These are phyloP conservation scores for Abelmoschus esculentus DNA, from an alignment of 345 rosid genomes.

Conservation along the genomic window DNA sequence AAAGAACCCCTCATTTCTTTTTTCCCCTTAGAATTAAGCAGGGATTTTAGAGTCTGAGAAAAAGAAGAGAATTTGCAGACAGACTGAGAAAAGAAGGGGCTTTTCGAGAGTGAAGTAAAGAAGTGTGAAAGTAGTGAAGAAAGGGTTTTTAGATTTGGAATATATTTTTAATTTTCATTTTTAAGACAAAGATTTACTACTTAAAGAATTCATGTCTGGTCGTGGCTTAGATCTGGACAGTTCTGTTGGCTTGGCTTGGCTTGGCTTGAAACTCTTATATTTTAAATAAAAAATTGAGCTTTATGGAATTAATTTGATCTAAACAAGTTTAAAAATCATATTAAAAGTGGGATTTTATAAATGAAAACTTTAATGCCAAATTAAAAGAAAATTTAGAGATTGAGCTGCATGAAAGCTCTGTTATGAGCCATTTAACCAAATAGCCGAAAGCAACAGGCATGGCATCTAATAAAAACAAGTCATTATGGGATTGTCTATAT, in stretches of 20 bases:
- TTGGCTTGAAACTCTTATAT: too few species aligned
- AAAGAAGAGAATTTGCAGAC: neutral
- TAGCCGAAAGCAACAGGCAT: neutral
- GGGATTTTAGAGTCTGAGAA: neutral
- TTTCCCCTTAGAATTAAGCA: neutral
- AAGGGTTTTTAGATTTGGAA: constrained; percentile 23
- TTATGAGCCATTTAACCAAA: neutral
- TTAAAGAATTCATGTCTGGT: constrained; percentile 1
- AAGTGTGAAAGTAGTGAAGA: constrained; percentile 6
- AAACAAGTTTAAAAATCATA: too few species aligned
- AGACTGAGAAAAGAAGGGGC: neutral
- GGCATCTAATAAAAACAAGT: neutral
- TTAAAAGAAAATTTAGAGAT: neutral
- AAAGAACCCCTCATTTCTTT: constrained; percentile 56
- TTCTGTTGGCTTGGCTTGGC: constrained; percentile 1
- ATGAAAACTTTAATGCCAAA: neutral
- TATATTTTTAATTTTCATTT: constrained; percentile 8
- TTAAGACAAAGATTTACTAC: constrained; percentile 17
- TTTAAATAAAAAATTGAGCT: too few species aligned
- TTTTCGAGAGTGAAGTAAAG: constrained; percentile 16
- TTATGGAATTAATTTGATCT: neutral
- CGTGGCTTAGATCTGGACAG: neutral
- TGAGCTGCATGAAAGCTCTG: neutral
- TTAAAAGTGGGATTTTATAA: neutral
- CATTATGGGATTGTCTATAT: neutral